Base-by-base conservation (phyloP, 768 basidiomycete species). In the Guyanaporus albipodus region DNA sequence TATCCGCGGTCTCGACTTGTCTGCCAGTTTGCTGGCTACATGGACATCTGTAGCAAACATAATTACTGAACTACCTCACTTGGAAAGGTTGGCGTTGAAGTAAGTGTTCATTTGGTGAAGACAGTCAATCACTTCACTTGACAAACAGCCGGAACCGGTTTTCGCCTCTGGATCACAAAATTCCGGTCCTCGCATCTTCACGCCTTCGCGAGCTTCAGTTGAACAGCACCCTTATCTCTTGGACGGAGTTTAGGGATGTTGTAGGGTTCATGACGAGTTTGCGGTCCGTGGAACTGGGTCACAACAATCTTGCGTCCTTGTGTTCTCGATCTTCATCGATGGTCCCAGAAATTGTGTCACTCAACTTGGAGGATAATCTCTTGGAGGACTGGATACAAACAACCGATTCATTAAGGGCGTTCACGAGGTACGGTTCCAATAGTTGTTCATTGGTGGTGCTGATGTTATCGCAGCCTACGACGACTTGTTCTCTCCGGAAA, bases 1-100 rank as follows among this genome's bases (percentile, higher is more conserved):
- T 58, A 73, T 93, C 35, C 78, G 77, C n/a, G 83, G 81, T 8
- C 71, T 97, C 29, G 87, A 96, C 69, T 70, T 97, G 29, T 91
- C 92, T 14, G 70, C 73, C 35, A 93, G 75, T 64, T 74, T 96
- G 15, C 56, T 96, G 26, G 63, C 82, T 4, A 72, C 65, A 46
- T 96, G 93, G 94, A 71, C 80, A 24, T 66, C 71, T 4, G 70
- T 95, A 15, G 79, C 83, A 9, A 58, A 63, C 19, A 90, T 97
- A 49, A 66, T 77, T 10, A 57, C 58, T 10, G 82, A 84, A 56
- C 69, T 97, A 4, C 79, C 76, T 9, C 59, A 58, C 5, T 74
- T 97, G 10, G 73, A 80, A 48, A 73, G 77, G 33, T 72, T 98
- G 29, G 72, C 80, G 23, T 67, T 97, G 55, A 95, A 92, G 94